Base-by-base conservation (phyloP, 139 green algal species). In the Gonium pectorale region DNA sequence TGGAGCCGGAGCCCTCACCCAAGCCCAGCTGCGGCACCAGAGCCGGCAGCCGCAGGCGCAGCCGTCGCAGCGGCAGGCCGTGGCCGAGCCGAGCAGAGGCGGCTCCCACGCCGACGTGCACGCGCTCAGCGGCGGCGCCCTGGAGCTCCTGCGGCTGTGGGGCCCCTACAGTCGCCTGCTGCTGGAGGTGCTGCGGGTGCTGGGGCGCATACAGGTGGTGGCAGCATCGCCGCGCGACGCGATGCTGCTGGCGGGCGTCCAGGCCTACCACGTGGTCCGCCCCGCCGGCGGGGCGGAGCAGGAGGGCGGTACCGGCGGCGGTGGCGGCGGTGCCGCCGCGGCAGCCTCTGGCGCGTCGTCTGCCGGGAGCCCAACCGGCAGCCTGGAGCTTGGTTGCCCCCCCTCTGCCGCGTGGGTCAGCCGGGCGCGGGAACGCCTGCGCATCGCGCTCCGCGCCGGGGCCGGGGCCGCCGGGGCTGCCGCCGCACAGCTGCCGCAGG, bases 61-160 rank as follows among this genome's bases (percentile, higher is more conserved):
- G 56, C 19, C n/a, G n/a, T n/a, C n/a, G n/a, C n/a, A n/a, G n/a
- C n/a, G n/a, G n/a, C n/a, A n/a, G n/a, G n/a, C n/a, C n/a, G n/a
- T n/a, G n/a, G n/a, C n/a, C n/a, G n/a, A n/a, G n/a, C n/a, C n/a
- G n/a, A n/a, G n/a, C n/a, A n/a, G n/a, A n/a, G n/a, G n/a, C n/a
- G n/a, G n/a, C n/a, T n/a, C n/a, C n/a, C n/a, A 66, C 40, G 62
- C 31, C 7, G 62, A 40, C 8, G 62, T 64, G 27, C 19, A 64
- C 15, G 22, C n/a, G 11, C 29, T 68, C 62, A 40, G 62, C 31
- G 19, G 24, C 49, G 31, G 27, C 2, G 49, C 64, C 2, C 11
- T 49, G 49, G 31, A 64, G 3, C 26, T 79, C 33, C 70, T 79
- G 31, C 70, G 49, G 5, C 49, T 79, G 31, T 79, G 70, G 70